A percentile compares a stretch with the other conserved stretches of the same genome.
Conservation (phyloP, 2,329 filamentous ascomycete genomes). For the Spiromastix sp. region DNA sequence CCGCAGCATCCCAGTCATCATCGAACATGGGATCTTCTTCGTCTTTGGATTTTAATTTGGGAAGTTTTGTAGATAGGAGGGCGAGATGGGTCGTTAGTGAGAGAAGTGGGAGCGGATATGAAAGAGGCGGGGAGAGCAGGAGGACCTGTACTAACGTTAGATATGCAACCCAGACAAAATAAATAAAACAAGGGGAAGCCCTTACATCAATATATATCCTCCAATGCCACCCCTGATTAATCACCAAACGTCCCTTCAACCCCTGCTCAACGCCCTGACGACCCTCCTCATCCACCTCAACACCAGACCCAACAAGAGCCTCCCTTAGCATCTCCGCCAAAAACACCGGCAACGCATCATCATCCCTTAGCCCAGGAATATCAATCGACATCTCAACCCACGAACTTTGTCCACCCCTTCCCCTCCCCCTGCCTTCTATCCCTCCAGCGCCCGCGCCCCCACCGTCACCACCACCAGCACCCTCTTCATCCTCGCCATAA, state of each 20-base stretch:
- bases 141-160: constrained; percentile 53
- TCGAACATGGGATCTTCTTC: constrained; percentile 97
- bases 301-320: constrained; percentile 60
- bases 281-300: constrained; percentile 68
- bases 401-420: constrained; percentile 41
- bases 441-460: constrained; percentile 17
- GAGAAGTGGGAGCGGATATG: constrained; percentile 85
- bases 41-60: constrained; percentile 71
- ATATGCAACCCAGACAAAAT: neutral
- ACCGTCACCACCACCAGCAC: constrained; percentile 12
- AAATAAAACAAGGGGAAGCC: constrained; percentile 2
- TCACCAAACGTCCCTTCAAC: constrained; percentile 60
- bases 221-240: constrained; percentile 93
- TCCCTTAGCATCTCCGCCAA: constrained; percentile 81
- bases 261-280: constrained; percentile 60
- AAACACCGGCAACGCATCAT: constrained; percentile 82
- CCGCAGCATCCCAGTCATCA: constrained; percentile 87
- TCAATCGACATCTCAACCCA: constrained; percentile 91
- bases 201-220: constrained; percentile 87
- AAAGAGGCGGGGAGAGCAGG: constrained; percentile 82
- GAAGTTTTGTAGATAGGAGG: constrained; percentile 75
- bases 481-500: constrained; percentile 15
- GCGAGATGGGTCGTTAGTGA: constrained; percentile 90
- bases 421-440: constrained; percentile 12
- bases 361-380: constrained; percentile 81